Percentiles rank a stretch among this genome's conserved stretches.
Conservation (phyloP, 2,329 filamentous ascomycete genomes). For the Escovopsis weberi region DNA sequence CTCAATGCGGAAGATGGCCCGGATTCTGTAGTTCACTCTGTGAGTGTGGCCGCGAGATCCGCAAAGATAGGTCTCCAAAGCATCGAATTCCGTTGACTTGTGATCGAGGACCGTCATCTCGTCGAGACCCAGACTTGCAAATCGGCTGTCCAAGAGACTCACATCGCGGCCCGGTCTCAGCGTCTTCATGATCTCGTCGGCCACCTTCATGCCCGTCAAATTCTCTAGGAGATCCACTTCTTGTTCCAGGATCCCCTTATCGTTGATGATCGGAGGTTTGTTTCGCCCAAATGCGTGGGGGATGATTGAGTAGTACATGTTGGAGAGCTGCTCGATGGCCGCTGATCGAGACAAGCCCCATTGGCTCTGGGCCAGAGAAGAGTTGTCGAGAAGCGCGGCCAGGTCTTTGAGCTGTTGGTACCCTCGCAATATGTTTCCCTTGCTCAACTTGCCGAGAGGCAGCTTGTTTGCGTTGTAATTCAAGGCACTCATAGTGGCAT, state of each 20-base stretch:
- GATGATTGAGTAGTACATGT: conserved; percentile 67
- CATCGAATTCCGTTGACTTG: conserved; percentile 44
- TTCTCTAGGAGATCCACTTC: conserved; percentile 72
- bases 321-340: conserved; percentile 52
- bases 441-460: conserved; percentile 72
- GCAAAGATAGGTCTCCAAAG: conserved; percentile 53
- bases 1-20: conserved; percentile 73
- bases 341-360: conserved; percentile 23
- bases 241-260: conserved; percentile 44
- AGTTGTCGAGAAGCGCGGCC: conserved; percentile 47
- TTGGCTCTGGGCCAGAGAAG: conserved; percentile 26
- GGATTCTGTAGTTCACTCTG: conserved; percentile 39
- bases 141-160: conserved; percentile 59
- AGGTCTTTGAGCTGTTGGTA: conserved; percentile 68
- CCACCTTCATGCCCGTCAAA: conserved; percentile 73
- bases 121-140: conserved; percentile 52
- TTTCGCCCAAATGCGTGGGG: conserved; percentile 68
- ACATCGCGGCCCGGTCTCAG: conserved; percentile 33
- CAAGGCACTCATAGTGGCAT: conserved; percentile 47
- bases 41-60: conserved; percentile 57
- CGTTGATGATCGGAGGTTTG: conserved; percentile 52
- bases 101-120: conserved; percentile 60
- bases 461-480: conserved; percentile 66
- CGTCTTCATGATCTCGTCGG: conserved; percentile 61
- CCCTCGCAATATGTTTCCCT: conserved; percentile 58